Evolutionary conservation across 202 grass and related monocot genomes (phyloP), one percentile per base, ranked within the genome.

Genomic region (Miscanthus sacchariflorus): DNA sequence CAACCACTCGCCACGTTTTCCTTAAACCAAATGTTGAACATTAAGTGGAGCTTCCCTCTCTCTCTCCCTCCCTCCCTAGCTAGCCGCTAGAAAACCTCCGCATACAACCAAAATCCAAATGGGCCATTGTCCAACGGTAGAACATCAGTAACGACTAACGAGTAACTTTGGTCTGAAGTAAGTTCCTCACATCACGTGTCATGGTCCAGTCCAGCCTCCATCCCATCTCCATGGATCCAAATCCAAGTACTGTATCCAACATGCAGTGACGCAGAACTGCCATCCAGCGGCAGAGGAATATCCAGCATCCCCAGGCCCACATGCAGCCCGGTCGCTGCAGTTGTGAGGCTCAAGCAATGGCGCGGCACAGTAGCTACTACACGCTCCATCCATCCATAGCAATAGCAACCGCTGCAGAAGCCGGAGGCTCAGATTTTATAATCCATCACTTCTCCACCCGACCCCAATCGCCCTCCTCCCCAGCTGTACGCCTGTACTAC

Each of bases 331-430:
- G 49, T 52, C 14, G 50, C 50, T n/a, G 44, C 36, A 25, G 74
- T 30, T 83, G 87, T 90, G 91, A 76, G 25, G 6, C 76, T 73
- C 84, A 92, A 33, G 76, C 88, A 27, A 88, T 44, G 70, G 48
- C 39, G 27, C 23, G 12, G 42, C 44, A 70, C 65, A 70, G 38
- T 6, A 25, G 33, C 49, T 52, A 18, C 15, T 36, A 70, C 68
- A 18, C 8, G 17, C 54, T 58, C 54, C 54, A 58, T 18, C 54
- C 49, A 17, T 18, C 49, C 49, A 18, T 18, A 17, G 50, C 52
- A 35, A 35, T 2, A 35, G 33, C 33, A 35, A 58, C 8, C 13
- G 18, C 19, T n/a, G 54, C 54, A 58, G 54, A 19, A 58, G 54
- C 18, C 54, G 54, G 54, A 56, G 54, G 54, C 19, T 58, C 7